Evolutionary conservation across 805 yeast genomes (phyloP), one percentile per base, ranked within the genome.

Genomic region (Candida maris): DNA sequence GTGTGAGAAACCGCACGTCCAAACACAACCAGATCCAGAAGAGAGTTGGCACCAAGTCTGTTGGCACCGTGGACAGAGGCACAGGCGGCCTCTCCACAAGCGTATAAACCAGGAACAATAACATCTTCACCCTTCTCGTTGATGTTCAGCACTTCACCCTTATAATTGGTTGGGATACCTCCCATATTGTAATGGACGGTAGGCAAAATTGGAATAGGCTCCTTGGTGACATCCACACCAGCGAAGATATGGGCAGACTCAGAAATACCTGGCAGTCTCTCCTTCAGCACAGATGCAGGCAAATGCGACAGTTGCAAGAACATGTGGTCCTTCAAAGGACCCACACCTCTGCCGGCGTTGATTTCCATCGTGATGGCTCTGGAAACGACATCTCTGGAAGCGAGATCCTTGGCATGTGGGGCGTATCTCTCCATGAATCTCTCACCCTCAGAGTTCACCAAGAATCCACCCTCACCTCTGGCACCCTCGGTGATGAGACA

Each of bases 141-240:
- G 55, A 82, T 60, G 31, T 86, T 86, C 46, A 91, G 62, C 35
- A 80, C 97, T 71, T 91, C 97, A 73, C 97, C 98, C 49, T 82
- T 85, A 84, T 87, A 93, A 66, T 83, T 86, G 51, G 98, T 93
- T 65, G 98, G 98, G 51, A 91, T 86, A 80, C 97, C 97, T 68
- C 98, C 98, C 98, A 91, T 91, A 70, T 91, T 91, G 75, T 93
- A 91, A 70, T 91, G 98, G 44, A 93, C 98, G 49, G 98, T 91
- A 55, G 98, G 98, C 54, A 93, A 68, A 55, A 91, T 89, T 55
- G 97, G 98, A 64, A 93, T 93, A 59, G 98, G 98, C 71, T 91
- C 97, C 73, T 93, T 93, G 42, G 98, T 93, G 49, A 91, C 97
- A 68, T 91, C 98, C 49, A 91, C 98, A 75, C 98, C 98, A 32